phyloP scores from a whole-genome alignment of 2,329 filamentous ascomycete genomes.

The Bimuria novae-zelandiae region DNA sequence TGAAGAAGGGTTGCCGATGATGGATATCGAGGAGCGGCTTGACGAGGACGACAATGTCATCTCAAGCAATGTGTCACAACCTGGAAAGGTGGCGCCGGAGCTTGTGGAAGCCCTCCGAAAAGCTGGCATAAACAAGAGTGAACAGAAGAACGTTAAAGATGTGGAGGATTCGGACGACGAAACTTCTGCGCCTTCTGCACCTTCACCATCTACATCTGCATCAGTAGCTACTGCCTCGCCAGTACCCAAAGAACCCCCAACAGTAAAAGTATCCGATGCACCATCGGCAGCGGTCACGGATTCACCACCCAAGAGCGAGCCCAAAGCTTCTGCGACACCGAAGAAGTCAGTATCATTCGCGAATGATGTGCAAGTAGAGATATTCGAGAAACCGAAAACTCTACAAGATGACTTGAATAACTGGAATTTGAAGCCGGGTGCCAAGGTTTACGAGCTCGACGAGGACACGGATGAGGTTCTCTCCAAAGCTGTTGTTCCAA shows the following conservation, averaged over 20 bases:
- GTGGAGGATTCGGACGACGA: conserved; percentile 1
- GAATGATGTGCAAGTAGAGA: conserved; percentile 59
- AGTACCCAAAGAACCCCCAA: neutral
- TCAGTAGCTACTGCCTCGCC: neutral
- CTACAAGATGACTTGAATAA: conserved; percentile 33
- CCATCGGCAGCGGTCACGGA: neutral
- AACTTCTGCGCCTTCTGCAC: neutral
- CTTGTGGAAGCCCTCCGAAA: conserved; percentile 75
- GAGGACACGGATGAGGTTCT: conserved; percentile 46
- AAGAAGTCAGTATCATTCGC: conserved; percentile 69
- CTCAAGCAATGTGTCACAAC: conserved; percentile 56
- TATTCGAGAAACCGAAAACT: conserved; percentile 20
- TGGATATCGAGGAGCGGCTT: conserved; percentile 88
- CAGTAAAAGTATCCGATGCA: neutral
- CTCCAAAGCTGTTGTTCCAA: conserved; percentile 64
- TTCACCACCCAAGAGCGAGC: neutral
- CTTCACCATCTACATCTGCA: neutral
- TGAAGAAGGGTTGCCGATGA: conserved; percentile 75
- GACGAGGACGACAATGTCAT: conserved; percentile 89
- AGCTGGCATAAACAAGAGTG: conserved; percentile 63
- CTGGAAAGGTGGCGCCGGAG: conserved; percentile 68
- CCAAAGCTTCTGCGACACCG: neutral
- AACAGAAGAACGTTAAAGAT: conserved; percentile 21
- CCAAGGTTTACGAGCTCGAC: conserved; percentile 50
- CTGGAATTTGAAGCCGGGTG: conserved; percentile 37